Conservation (phyloP, 306 rosid genomes). For the Sesbania bispinosa region DNA sequence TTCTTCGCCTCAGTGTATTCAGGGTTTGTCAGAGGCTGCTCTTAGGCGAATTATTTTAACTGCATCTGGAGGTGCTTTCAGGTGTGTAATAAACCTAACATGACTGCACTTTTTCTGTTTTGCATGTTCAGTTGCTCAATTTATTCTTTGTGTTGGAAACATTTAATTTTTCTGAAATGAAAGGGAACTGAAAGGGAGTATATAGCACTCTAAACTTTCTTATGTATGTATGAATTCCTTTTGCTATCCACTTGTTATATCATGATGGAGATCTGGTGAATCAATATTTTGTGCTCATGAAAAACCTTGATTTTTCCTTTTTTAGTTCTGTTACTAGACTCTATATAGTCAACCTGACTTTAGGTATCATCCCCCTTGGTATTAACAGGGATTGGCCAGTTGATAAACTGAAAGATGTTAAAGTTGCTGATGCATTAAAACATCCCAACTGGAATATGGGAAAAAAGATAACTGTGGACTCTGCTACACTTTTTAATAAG, state of each 20-base stretch:
- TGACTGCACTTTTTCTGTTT: slow-evolving; percentile 2
- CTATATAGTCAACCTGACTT: neutral
- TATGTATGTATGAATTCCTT: slow-evolving; percentile 1
- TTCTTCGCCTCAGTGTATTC: slow-evolving; percentile 76
- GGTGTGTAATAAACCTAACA: slow-evolving; percentile 38
- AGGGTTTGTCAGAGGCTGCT: slow-evolving; percentile 87
- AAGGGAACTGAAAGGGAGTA: neutral
- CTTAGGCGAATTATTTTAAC: slow-evolving; percentile 86
- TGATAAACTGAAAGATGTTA: slow-evolving; percentile 90
- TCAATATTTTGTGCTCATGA: neutral
- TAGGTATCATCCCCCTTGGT: neutral
- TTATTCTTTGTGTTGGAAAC: neutral
- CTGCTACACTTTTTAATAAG: slow-evolving; percentile 99
- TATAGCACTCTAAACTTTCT: slow-evolving; percentile 9
- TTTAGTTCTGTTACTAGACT: neutral
- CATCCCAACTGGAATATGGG: slow-evolving; percentile 99
- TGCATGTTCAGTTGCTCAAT: neutral
- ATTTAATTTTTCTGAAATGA: neutral
- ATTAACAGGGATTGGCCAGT: slow-evolving; percentile 87
- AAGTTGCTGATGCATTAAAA: slow-evolving; percentile 95
- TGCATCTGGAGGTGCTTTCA: slow-evolving; percentile 97
- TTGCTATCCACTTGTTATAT: neutral
- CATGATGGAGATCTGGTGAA: neutral
- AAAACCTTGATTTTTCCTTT: neutral
- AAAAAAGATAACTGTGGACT: slow-evolving; percentile 97